phyloP scores from a whole-genome alignment of 805 yeast species.

The Teunomyces aglyptinius region DNA sequence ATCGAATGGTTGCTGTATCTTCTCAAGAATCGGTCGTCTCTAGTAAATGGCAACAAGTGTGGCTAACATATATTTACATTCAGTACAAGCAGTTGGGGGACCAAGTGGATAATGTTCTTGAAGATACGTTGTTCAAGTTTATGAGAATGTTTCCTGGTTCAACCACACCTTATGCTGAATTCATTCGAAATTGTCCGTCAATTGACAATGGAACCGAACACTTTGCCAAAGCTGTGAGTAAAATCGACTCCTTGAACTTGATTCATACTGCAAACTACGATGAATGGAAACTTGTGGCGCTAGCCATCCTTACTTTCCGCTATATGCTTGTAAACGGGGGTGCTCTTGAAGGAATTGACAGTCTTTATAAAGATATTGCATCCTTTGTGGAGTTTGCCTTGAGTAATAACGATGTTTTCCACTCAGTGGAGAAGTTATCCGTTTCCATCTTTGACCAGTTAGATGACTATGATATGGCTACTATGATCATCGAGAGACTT shows the following conservation, averaged over 20 bases:
- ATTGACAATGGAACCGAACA: conserved; percentile 10
- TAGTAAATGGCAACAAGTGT: conserved; percentile 11
- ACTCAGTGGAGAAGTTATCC: conserved; percentile 43
- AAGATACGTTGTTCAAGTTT: conserved; percentile 17
- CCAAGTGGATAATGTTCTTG: conserved; percentile 7
- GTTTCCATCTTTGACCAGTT: conserved; percentile 31
- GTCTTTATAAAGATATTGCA: conserved; percentile 19
- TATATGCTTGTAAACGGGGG: not conserved
- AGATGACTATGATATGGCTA: conserved; percentile 27
- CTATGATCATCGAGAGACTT: conserved; percentile 19
- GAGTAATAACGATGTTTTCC: conserved; percentile 33
- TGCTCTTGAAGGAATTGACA: conserved; percentile 7
- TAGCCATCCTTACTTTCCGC: conserved; percentile 19
- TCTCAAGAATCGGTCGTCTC: not conserved
- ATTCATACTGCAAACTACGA: conserved; percentile 17
- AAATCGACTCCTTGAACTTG: conserved; percentile 14
- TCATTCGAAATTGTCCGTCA: conserved; percentile 16
- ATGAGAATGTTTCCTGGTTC: conserved; percentile 23
- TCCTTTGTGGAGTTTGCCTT: conserved; percentile 25
- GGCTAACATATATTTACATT: conserved; percentile 29
- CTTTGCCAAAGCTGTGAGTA: conserved; percentile 6
- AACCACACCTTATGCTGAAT: conserved; percentile 26
- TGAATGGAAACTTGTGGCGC: conserved; percentile 34
- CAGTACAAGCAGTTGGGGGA: conserved; percentile 18
- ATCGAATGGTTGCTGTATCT: conserved; percentile 12